Evolutionary conservation across 2,329 filamentous ascomycete genomes (phyloP), one percentile per base, ranked within the genome.

Genomic region (Paracorniculantispora psalliotae): DNA sequence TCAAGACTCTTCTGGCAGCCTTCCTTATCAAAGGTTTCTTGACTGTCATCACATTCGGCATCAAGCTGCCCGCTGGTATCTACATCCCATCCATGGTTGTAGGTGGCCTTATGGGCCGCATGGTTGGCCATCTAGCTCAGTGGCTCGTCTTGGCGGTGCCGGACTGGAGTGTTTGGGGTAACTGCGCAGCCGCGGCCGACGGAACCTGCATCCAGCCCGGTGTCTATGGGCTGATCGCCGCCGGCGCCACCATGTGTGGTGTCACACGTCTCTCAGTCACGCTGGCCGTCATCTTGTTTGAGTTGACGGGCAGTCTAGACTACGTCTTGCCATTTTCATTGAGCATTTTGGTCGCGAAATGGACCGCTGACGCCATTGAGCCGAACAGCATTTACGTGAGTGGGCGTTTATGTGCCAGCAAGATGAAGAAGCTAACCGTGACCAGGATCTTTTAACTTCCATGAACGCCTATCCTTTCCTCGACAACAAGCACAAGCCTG

Each of bases 51-150:
- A 96, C 93, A 0, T 97, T 97, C 73, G 93, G 93, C 26, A 92
- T 97, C 65, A 97, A 97, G 80, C 87, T 97, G 0, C 94, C 94
- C 10, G 92, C 93, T 1, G 94, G 94, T 63, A 97, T 99, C 65
- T 99, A 99, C 67, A 92, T 99, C 1, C 94, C 94, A 3, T 97
- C 93, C 66, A 99, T 99, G 94, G 94, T 97, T 28, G 91, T 97
- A 19, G 94, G 94, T 63, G 94, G 94, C 68, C 78, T 99, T 19
- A 87, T 96, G 77, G 93, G 93, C 30, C 87, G 93, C 8, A 86
- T 94, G 47, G 84, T 96, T 13, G 94, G 94, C 1, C 94, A 97
- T 71, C 72, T 87, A 7, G 86, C 92, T 0, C 93, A 97, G 70
- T 92, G 89, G 74, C 73, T 90, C 55, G 91, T 93, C 6, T 79